These are phyloP conservation scores for Hanseniaspora pseudoguilliermondii DNA, from an alignment of 805 yeast genomes.

Conservation along the genomic window DNA sequence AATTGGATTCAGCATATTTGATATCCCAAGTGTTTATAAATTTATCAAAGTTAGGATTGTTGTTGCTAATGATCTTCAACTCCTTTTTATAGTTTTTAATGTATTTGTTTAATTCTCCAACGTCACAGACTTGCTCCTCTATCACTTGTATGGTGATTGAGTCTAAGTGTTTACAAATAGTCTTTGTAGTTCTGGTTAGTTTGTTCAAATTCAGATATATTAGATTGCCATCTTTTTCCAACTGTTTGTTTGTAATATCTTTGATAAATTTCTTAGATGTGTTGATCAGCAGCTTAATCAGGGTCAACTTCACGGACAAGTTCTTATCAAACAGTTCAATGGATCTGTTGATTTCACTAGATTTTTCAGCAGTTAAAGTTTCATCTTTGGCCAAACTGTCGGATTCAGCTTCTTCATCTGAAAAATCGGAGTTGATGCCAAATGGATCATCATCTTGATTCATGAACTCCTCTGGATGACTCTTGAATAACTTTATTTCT, in stretches of 20 bases:
- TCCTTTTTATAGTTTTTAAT: not conserved
- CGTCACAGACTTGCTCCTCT: conserved; percentile 7
- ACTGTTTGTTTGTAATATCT: not conserved
- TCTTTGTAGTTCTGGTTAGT: not conserved
- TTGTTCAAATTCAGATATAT: conserved; percentile 2
- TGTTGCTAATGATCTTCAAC: conserved; percentile 1
- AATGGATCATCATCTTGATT: conserved; percentile 35
- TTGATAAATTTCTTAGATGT: conserved; percentile 6
- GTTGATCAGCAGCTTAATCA: conserved; percentile 41
- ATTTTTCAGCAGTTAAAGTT: conserved; percentile 25
- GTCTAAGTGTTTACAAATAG: conserved; percentile 1
- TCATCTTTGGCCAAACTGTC: conserved; percentile 21
- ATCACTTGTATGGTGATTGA: not conserved
- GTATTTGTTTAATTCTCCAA: not conserved
- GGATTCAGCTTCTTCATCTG: conserved; percentile 16
- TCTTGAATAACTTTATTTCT: conserved; percentile 38
- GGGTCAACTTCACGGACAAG: conserved; percentile 36
- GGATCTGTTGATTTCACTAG: conserved; percentile 22
- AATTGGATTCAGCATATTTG: conserved; percentile 19
- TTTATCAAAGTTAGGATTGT: conserved; percentile 15
- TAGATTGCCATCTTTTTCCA: conserved; percentile 7
- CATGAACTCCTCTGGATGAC: conserved; percentile 55
- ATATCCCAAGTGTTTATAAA: conserved; percentile 27
- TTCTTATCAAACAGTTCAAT: conserved; percentile 32
- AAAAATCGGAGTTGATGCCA: conserved; percentile 31